Percentiles rank a stretch among this genome's conserved stretches.
These are phyloP conservation scores for Ensete glaucum DNA, from an alignment of 176 grass and related monocot species.

Conservation along the genomic window DNA sequence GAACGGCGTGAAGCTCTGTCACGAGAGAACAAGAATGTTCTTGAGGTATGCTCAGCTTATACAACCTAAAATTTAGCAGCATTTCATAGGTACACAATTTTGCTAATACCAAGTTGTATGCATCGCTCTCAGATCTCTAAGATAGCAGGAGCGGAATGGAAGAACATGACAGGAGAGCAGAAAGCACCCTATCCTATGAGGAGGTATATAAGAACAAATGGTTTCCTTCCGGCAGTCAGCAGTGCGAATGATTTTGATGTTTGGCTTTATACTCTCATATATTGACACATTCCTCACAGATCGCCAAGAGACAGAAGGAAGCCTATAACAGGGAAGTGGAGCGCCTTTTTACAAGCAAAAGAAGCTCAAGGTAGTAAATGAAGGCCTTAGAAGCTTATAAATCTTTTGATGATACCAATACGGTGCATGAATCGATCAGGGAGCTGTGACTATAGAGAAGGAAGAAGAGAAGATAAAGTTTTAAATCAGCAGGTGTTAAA, in stretches of 20 bases:
- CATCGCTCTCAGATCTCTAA: constrained; percentile 42
- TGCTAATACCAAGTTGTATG: constrained; percentile 9
- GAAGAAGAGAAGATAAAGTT: constrained; percentile 52
- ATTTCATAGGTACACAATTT: neutral
- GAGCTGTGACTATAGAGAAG: constrained; percentile 45
- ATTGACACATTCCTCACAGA: constrained; percentile 10
- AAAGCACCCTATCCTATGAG: constrained; percentile 48
- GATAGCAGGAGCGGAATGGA: constrained; percentile 84
- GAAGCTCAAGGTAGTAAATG: constrained; percentile 39
- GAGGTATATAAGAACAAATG: neutral
- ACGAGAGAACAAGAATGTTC: constrained; percentile 51
- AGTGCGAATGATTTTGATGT: neutral
- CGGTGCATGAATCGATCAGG: constrained; percentile 20
- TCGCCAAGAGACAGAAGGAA: constrained; percentile 55
- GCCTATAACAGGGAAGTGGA: constrained; percentile 54
- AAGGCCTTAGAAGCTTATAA: neutral
- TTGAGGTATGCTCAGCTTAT: constrained; percentile 34
- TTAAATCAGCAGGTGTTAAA: constrained; percentile 31
- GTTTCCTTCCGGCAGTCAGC: neutral
- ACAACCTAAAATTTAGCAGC: neutral
- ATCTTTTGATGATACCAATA: neutral
- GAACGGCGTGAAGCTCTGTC: constrained; percentile 41
- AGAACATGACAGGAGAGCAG: constrained; percentile 46
- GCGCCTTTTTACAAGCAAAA: constrained; percentile 57
- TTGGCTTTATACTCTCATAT: no score